These are phyloP conservation scores for Bipolaris oryzae DNA, from an alignment of 2,329 filamentous ascomycete species.

Conservation along the genomic window DNA sequence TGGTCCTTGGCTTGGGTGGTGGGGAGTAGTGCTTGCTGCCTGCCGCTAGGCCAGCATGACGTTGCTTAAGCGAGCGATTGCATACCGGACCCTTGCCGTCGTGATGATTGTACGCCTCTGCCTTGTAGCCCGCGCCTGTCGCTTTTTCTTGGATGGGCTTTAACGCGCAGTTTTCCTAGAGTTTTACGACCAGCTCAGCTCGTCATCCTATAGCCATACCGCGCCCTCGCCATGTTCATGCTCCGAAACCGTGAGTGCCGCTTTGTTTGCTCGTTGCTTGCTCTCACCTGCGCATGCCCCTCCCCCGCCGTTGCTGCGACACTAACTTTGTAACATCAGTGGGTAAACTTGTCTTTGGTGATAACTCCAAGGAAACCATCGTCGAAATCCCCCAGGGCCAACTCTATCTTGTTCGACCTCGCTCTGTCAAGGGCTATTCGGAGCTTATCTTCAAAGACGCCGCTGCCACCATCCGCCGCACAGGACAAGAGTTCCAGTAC, in stretches of 20 bases:
- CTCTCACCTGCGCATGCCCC: slow-evolving; percentile 28
- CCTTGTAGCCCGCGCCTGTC: slow-evolving; percentile 14
- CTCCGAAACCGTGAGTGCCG: slow-evolving; percentile 48
- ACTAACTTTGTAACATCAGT: slow-evolving; percentile 59
- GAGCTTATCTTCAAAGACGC: slow-evolving; percentile 99
- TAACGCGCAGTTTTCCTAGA: slow-evolving; percentile 22
- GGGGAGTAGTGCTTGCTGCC: not conserved
- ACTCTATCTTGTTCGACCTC: slow-evolving; percentile 93
- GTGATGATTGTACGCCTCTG: slow-evolving; percentile 23
- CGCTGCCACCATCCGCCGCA: slow-evolving; percentile 86
- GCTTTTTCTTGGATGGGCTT: slow-evolving; percentile 21
- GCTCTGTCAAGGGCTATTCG: slow-evolving; percentile 95
- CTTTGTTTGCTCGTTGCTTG: slow-evolving; percentile 13
- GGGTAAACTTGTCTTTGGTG: slow-evolving; percentile 89
- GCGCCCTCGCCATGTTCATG: slow-evolving; percentile 47
- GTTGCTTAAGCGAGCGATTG: slow-evolving; percentile 18
- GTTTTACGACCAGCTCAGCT: slow-evolving; percentile 29
- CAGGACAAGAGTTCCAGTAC: slow-evolving; percentile 94
- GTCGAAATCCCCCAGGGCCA: slow-evolving; percentile 95
- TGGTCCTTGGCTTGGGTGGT: too few relatives aligned
- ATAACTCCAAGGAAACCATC: slow-evolving; percentile 87
- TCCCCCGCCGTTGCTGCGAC: slow-evolving; percentile 36
- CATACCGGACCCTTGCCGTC: slow-evolving; percentile 22
- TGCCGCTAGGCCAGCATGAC: slow-evolving; percentile 1
- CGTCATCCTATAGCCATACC: slow-evolving; percentile 8